Percentiles rank a stretch among this genome's conserved stretches.
Conservation (phyloP, 225 moss, liverwort and hornwort species). For the Pseudoscleropodium purum region DNA sequence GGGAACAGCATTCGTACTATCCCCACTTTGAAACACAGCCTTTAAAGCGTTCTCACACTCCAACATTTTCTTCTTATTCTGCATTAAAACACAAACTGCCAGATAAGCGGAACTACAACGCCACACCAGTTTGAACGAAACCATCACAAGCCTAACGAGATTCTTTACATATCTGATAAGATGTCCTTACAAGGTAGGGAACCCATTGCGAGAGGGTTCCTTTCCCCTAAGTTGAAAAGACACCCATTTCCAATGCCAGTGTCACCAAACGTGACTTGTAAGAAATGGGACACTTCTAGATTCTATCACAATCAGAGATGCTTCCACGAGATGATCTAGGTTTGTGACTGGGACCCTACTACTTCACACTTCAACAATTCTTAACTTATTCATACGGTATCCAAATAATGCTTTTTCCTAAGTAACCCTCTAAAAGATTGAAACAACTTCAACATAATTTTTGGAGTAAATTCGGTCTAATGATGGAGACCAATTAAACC, state of each 20-base stretch:
- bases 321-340: background rate
- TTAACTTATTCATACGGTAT: background rate
- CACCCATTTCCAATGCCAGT: background rate
- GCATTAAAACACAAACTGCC: constrained; percentile 3
- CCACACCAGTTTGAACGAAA: background rate
- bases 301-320: background rate
- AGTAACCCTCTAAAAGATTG: background rate
- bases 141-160: background rate
- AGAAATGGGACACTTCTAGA: background rate
- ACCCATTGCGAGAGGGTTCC: background rate
- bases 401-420: background rate
- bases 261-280: background rate
- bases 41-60: constrained; percentile 47
- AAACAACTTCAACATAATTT: background rate
- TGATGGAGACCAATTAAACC: background rate
- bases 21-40: constrained; percentile 30
- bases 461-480: background rate
- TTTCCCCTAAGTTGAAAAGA: background rate
- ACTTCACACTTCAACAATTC: background rate
- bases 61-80: constrained; percentile 57
- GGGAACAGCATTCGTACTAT: constrained; percentile 43
- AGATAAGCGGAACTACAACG: background rate
- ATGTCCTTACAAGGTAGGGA: background rate
- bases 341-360: background rate
- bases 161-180: background rate